A percentile compares a stretch with the other conserved stretches of the same genome.
Conservation (phyloP, 352 stramenopile genomes). For the Saprolegnia parasitica region DNA sequence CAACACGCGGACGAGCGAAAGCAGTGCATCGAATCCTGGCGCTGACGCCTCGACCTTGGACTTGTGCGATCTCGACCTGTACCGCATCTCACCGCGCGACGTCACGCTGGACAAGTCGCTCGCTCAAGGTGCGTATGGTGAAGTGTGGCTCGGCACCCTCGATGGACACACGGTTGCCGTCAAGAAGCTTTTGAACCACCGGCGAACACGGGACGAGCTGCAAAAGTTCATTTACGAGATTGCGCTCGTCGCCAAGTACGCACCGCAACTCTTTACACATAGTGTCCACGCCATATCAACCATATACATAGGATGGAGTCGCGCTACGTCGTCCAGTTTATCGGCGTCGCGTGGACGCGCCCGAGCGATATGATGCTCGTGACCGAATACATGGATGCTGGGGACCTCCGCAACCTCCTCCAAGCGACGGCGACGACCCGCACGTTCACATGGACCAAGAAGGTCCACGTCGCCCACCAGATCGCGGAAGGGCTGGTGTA, state of each 20-base stretch:
- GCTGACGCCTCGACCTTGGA: neutral
- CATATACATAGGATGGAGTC: constrained; percentile 40
- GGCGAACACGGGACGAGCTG: constrained; percentile 51
- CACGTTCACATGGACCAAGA: constrained; percentile 60
- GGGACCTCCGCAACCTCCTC: constrained; percentile 50
- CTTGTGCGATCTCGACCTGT: constrained; percentile 20
- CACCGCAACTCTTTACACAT: neutral
- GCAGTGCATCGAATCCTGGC: neutral
- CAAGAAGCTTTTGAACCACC: constrained; percentile 51
- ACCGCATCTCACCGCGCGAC: constrained; percentile 27
- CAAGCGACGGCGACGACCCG: constrained; percentile 35
- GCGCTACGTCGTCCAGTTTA: constrained; percentile 61
- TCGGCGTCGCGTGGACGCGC: constrained; percentile 66
- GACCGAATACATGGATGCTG: constrained; percentile 67
- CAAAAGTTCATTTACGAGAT: constrained; percentile 59
- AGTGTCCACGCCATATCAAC: neutral
- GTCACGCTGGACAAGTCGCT: constrained; percentile 52
- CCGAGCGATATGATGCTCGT: constrained; percentile 53
- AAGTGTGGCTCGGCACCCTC: constrained; percentile 64
- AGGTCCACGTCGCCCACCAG: constrained; percentile 66
- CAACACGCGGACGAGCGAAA: neutral
- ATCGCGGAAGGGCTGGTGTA: constrained; percentile 64
- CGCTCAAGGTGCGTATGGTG: constrained; percentile 58
- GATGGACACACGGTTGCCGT: constrained; percentile 65
- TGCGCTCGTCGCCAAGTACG: constrained; percentile 45